A percentile compares a stretch with the other conserved stretches of the same genome.
Evolutionary conservation across 306 rosid species (phyloP).

Genomic region (Gastrolobium bilobum): DNA sequence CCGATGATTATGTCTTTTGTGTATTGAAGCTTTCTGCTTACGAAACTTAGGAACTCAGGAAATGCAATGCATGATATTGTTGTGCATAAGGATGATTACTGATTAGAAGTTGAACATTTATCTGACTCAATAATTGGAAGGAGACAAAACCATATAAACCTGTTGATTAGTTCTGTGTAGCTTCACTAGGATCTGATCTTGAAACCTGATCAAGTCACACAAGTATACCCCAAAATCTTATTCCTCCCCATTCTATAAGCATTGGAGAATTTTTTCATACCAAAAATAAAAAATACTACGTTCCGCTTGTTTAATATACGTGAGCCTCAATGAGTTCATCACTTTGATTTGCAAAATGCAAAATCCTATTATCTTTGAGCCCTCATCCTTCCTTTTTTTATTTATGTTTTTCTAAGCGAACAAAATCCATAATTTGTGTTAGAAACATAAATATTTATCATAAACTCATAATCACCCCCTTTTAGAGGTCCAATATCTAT

Average conservation of each 20-base stretch:
- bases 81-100: not conserved
- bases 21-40: not conserved
- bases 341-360: not conserved
- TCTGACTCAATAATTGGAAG: no score
- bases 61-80: not conserved
- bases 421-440: not conserved
- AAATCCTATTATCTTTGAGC: slow-evolving; percentile 20
- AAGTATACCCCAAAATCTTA: not conserved
- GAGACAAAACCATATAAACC: no score
- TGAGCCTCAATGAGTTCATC: not conserved
- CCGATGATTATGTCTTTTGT: not conserved
- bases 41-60: not conserved
- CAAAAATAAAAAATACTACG: not conserved
- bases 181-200: not conserved
- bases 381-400: not conserved
- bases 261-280: not conserved
- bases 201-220: not conserved
- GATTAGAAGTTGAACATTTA: not conserved
- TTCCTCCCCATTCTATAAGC: not conserved
- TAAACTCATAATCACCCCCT: not conserved
- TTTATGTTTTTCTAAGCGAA: not conserved
- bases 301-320: not conserved
- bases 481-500: slow-evolving; percentile 2
- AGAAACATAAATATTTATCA: not conserved
- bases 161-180: not conserved